Evolutionary conservation across 306 rosid species (phyloP).

Genomic region (barrel medic (Medicago truncatula)): DNA sequence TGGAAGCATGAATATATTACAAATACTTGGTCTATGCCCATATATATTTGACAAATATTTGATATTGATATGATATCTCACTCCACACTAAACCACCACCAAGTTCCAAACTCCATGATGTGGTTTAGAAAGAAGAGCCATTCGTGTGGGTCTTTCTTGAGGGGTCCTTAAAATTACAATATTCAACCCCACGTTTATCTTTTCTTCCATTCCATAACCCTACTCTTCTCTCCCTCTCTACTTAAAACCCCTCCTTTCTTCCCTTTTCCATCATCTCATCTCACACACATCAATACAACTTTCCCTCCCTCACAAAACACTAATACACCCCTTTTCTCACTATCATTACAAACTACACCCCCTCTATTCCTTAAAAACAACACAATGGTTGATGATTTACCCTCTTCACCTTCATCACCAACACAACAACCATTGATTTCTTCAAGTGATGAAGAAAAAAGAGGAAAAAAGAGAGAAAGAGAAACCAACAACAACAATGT

Average conservation of each 20-base stretch:
- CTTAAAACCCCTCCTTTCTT: constrained; percentile 39
- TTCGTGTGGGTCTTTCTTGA: constrained; percentile 52
- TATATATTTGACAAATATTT: neutral
- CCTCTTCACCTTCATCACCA: constrained; percentile 3
- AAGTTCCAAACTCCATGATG: constrained; percentile 10
- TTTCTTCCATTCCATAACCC: neutral
- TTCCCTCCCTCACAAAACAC: neutral
- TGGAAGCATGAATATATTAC: neutral
- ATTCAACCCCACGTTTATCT: constrained; percentile 50
- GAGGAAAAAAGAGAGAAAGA: constrained; percentile 57
- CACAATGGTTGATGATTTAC: constrained; percentile 43
- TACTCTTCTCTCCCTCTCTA: neutral
- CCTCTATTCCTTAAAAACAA: neutral
- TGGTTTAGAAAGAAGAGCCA: constrained; percentile 43
- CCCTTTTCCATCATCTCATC: neutral
- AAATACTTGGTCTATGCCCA: neutral
- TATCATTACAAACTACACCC: neutral
- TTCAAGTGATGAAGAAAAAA: constrained; percentile 8
- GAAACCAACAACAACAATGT: constrained; percentile 19
- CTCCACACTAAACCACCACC: neutral
- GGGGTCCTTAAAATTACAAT: constrained; percentile 34
- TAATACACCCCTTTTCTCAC: neutral
- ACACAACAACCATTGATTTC: constrained; percentile 1
- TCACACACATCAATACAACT: neutral
- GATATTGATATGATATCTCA: constrained; percentile 20